Base-by-base conservation (phyloP, 495 filamentous ascomycete species). In the Apodospora peruviana region DNA sequence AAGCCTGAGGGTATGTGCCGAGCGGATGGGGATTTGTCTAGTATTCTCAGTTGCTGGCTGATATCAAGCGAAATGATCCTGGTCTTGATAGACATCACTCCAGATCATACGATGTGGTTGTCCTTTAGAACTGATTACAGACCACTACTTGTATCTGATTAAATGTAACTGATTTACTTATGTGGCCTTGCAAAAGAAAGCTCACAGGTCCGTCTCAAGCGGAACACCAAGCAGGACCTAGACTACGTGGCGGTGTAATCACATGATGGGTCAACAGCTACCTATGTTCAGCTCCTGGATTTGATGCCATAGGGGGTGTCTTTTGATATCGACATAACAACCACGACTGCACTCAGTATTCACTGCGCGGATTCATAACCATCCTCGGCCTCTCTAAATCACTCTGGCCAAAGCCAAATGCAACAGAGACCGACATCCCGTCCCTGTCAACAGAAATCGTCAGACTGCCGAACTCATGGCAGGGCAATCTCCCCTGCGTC, bases 401-500 rank as follows among this genome's bases (percentile, higher is more conserved):
- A 7, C 14, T 14, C 27, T 7, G 14, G 7, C 27, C 27, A 7
- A 32, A 32, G 14, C 14, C 27, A 32, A 7, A 14, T 14, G 27
- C 7, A 22, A n/a, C n/a, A n/a, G n/a, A n/a, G n/a, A n/a, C n/a
- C n/a, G 27, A 32, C 14, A 32, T 38, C 41, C 51, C 45, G 9
- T 38, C 40, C 20, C 45, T 45, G 38, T 42, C 39, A 23, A 23
- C 29, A 34, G 20, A 22, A 37, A 35, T 49, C 29, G 20, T 27
- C 29, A 18, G 16, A 9, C 19, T 38, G 21, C 16, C 27, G 12
- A 19, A 32, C 8, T 51, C 51, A 18, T 64, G 64, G 61, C 40
- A 61, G 34, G 64, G 58, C 16, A 62, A 64, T 39, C 57, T 49
- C 21, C 64, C 64, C 2, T 64, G 64, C 36, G 61, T 64, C 21